Conservation (phyloP, 2,329 filamentous ascomycete species). For the Epichloe glyceriae region DNA sequence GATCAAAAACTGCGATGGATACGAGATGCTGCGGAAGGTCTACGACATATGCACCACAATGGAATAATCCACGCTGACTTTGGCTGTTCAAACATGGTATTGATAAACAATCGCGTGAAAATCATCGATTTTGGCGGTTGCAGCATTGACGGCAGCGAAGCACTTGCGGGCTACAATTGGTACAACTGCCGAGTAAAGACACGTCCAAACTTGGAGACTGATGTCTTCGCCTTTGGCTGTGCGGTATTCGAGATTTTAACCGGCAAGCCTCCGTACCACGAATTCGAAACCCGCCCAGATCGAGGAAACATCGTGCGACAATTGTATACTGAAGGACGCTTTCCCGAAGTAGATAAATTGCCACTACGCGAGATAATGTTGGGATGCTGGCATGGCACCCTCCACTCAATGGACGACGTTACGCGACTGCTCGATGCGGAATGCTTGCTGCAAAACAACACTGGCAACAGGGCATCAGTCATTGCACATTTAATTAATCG, state of each 20-base stretch:
- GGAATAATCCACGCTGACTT: conserved; percentile 5
- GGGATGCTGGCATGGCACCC: conserved; percentile 5
- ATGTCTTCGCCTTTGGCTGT: background rate
- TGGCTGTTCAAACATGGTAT: conserved; percentile 5
- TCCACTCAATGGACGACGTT: conserved; percentile 2
- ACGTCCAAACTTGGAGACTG: background rate
- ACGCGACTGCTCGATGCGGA: background rate
- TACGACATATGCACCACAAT: conserved; percentile 2
- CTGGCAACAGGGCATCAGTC: no score
- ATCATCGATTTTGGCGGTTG: conserved; percentile 6
- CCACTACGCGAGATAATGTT: conserved; percentile 5
- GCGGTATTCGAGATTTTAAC: background rate
- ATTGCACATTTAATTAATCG: no score
- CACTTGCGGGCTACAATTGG: conserved; percentile 5
- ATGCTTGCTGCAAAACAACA: background rate
- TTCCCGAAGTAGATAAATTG: conserved; percentile 1
- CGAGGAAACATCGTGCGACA: background rate
- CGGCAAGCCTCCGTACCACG: background rate
- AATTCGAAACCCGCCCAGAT: background rate
- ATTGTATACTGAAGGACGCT: background rate
- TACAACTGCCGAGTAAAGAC: background rate
- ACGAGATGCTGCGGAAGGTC: background rate
- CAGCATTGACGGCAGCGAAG: conserved; percentile 4
- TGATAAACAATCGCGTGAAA: conserved; percentile 1
- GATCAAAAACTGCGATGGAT: conserved; percentile 4